These are phyloP conservation scores for Stramenopiles sp. DNA, from an alignment of 352 stramenopile genomes.

Conservation along the genomic window DNA sequence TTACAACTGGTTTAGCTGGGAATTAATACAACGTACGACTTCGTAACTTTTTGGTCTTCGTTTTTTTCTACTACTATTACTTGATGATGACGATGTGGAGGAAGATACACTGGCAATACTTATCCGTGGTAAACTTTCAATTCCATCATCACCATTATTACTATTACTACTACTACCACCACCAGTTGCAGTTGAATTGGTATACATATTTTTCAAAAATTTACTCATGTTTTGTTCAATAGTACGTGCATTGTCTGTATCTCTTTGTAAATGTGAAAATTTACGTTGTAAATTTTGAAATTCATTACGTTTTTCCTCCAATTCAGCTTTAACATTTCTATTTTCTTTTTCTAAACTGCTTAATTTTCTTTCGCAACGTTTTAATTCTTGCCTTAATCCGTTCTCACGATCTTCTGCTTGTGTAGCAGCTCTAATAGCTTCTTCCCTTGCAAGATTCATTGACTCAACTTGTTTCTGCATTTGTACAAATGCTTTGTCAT, in stretches of 20 bases:
- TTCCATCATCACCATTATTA: background rate
- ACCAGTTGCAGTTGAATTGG: background rate
- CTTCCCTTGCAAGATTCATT: background rate
- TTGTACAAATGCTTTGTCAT: background rate
- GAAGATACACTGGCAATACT: background rate
- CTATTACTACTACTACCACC: background rate
- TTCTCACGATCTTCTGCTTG: slow-evolving; percentile 4
- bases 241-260: slow-evolving; percentile 5
- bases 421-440: background rate
- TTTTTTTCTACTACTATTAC: background rate
- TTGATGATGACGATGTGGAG: too few relatives aligned
- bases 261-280: slow-evolving; percentile 2
- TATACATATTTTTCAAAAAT: slow-evolving; percentile 5
- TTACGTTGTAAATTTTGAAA: background rate
- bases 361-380: slow-evolving; percentile 1
- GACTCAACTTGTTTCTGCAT: slow-evolving; percentile 6
- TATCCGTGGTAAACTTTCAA: background rate
- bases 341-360: background rate
- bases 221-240: slow-evolving; percentile 10
- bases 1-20: background rate
- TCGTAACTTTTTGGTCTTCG: background rate
- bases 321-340: background rate
- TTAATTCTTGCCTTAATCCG: background rate
- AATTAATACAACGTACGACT: too few relatives aligned
- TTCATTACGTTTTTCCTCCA: background rate